Evolutionary conservation across 1,139 yeast species (phyloP).

Genomic region (Diutina rugosa): DNA sequence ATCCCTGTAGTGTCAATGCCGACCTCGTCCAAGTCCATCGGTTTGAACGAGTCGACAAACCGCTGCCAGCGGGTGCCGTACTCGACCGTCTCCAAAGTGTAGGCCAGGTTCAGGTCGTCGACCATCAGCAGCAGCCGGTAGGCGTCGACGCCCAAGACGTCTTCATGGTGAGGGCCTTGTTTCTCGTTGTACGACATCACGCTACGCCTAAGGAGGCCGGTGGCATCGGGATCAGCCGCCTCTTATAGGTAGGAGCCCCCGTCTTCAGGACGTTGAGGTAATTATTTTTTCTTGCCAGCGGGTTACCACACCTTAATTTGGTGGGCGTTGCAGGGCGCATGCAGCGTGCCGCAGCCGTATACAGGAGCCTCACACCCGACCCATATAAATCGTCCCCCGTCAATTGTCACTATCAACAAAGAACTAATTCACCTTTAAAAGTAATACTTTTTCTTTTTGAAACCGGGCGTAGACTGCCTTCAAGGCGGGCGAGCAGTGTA

Average conservation of each 20-base stretch:
- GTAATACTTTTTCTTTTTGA: too few relatives aligned
- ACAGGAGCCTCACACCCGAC: neutral
- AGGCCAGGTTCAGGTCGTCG: neutral
- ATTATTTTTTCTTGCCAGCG: neutral
- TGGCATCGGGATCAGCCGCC: neutral
- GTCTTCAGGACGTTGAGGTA: neutral
- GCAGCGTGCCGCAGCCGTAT: neutral
- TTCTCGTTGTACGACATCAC: neutral
- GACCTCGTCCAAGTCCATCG: constrained; percentile 22
- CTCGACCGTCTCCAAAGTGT: constrained; percentile 1
- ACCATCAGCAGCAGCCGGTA: neutral
- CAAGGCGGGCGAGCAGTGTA: too few relatives aligned
- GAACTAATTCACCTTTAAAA: too few relatives aligned
- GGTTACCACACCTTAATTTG: neutral
- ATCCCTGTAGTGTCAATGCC: constrained; percentile 18
- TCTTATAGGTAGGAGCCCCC: neutral
- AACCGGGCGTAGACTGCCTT: too few relatives aligned
- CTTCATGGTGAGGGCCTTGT: neutral
- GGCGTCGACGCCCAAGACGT: neutral
- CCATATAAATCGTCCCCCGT: neutral
- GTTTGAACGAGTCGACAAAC: constrained; percentile 25
- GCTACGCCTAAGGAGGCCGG: neutral
- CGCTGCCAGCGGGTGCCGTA: constrained; percentile 8
- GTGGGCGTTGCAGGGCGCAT: neutral
- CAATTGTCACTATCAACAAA: too few relatives aligned